Base-by-base conservation (phyloP, 2,329 filamentous ascomycete genomes). In the Phialophora expanda region DNA sequence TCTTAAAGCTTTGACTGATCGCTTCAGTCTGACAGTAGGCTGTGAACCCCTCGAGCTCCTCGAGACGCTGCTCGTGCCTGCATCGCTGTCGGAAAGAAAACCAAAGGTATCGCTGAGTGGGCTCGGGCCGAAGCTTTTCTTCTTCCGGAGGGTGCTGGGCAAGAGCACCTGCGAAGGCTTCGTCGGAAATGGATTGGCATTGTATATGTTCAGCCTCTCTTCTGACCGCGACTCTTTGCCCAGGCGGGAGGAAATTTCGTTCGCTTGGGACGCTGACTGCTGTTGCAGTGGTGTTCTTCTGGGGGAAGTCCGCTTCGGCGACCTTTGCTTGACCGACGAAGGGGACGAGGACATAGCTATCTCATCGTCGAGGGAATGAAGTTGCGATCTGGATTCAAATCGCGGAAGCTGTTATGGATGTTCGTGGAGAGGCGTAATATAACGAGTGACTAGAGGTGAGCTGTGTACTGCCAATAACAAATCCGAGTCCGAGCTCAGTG, bases 111-210 rank as follows among this genome's bases (percentile, higher is more conserved):
- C 62, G 48, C 32, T 56, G 38, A 53, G 60, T 4, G 61, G 53
- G 54, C 66, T 67, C 7, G 56, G 63, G n/a, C 64, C 51, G 20
- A 48, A 55, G 50, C 67, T 67, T 56, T 62, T 68, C 62, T 71
- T 64, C 48, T 68, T 70, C 26, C 66, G 66, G 22, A 73, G 75
- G 3, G 78, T 76, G 48, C 75, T 76, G 5, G 80, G 80, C 14
- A 79, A 68, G 32, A 82, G 74, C 24, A 82, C 75, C 68, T 82
- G 80, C 57, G 79, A 78, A 17, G 80, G 78, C 64, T 81, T 82
- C 12, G 80, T 81, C n/a, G 80, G 80, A 69, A 79, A 82, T 17
- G 80, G 80, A 17, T 76, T 80, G 44, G 76, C 71, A 11, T 76
- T 74, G 70, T 80, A 81, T 58, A 81, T 73, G 69, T 79, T 73